A percentile compares a stretch with the other conserved stretches of the same genome.
Conservation (phyloP, 202 grass and related monocot species). For the Zoysia matrella region DNA sequence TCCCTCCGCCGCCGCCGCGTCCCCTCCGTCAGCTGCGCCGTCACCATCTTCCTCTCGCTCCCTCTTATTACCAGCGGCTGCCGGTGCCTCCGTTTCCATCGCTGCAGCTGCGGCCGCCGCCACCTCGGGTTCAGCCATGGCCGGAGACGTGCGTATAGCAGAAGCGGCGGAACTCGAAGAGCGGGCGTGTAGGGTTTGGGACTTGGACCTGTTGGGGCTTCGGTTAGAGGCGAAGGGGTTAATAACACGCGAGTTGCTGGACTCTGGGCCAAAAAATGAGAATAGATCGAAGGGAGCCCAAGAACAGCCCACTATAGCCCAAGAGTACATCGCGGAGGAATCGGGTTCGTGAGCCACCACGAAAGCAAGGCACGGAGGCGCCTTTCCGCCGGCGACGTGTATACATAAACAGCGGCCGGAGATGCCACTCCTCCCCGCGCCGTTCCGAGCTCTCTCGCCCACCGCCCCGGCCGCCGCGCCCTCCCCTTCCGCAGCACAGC, state of each 20-base stretch:
- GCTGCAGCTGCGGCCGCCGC: constrained; percentile 17
- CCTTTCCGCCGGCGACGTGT: constrained; percentile 26
- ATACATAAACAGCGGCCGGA: constrained; percentile 30
- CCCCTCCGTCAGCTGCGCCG: constrained; percentile 27
- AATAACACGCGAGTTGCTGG: constrained; percentile 9
- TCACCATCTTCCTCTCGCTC: constrained; percentile 57
- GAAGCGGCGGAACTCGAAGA: constrained; percentile 9
- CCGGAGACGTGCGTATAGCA: not conserved
- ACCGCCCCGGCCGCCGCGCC: not conserved
- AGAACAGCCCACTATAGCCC: not conserved
- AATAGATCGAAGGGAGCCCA: not conserved
- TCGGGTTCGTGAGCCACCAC: not conserved
- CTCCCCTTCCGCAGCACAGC: not conserved
- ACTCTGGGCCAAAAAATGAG: not conserved
- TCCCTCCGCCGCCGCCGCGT: constrained; percentile 43
- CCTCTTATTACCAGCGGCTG: constrained; percentile 52
- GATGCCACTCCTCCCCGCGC: constrained; percentile 43
- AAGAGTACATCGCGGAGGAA: not conserved
- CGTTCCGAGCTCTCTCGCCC: constrained; percentile 34
- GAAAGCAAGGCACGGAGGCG: not conserved
- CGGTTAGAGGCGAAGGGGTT: not conserved
- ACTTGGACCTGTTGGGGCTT: not conserved
- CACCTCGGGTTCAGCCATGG: constrained; percentile 52
- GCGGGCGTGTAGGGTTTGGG: constrained; percentile 58
- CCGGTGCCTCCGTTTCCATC: constrained; percentile 49